These are phyloP conservation scores for Amoeboaphelidium protococcarum DNA, from an alignment of 371 early-diverging fungal species.

Conservation along the genomic window DNA sequence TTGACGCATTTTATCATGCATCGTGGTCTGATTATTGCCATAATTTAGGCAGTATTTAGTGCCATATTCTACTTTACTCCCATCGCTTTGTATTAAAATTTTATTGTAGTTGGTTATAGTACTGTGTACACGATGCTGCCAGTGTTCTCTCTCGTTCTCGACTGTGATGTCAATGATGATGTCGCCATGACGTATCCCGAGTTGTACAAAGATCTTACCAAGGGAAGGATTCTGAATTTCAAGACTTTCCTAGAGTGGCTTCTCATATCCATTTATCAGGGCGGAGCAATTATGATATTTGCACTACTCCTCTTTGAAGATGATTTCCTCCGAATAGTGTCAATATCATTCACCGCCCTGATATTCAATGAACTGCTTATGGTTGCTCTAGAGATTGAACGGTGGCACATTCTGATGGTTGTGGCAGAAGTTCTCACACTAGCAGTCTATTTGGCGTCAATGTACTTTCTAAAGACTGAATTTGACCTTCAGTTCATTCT, in stretches of 20 bases:
- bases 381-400: slow-evolving; percentile 81
- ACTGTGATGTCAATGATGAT: slow-evolving; percentile 70
- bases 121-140: slow-evolving; percentile 94
- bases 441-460: slow-evolving; percentile 53
- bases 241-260: slow-evolving; percentile 88
- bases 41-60: slow-evolving; percentile 97
- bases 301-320: slow-evolving; percentile 78
- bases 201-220: slow-evolving; percentile 84
- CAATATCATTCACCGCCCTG: slow-evolving; percentile 86
- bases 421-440: slow-evolving; percentile 52
- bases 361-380: slow-evolving; percentile 95
- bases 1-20: slow-evolving; percentile 97
- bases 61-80: slow-evolving; percentile 94
- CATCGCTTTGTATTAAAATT: slow-evolving; percentile 74
- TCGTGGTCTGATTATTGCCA: slow-evolving; percentile 86
- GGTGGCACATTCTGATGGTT: slow-evolving; percentile 73
- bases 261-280: slow-evolving; percentile 90
- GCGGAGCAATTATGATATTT: slow-evolving; percentile 82
- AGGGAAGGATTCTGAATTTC: slow-evolving; percentile 65
- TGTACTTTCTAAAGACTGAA: slow-evolving; percentile 59
- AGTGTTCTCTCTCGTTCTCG: slow-evolving; percentile 79
- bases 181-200: slow-evolving; percentile 87
- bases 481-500: slow-evolving; percentile 71
- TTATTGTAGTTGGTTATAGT: slow-evolving; percentile 51
- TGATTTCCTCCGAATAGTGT: slow-evolving; percentile 83